Evolutionary conservation across 83 land plant genomes (phyloP).

Genomic region (Picea engelmannii): DNA sequence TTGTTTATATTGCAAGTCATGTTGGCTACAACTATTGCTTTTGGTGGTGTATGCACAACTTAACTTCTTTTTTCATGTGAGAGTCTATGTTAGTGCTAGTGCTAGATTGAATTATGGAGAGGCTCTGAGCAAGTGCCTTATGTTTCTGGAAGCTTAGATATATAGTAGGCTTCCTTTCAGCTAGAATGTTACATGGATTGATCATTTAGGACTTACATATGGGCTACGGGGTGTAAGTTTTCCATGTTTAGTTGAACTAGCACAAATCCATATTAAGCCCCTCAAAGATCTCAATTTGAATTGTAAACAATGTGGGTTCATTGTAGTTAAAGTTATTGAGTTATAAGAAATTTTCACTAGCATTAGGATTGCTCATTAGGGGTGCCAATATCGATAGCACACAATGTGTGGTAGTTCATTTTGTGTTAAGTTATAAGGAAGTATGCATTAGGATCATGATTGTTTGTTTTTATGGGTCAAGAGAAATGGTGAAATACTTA

Average conservation of each 20-base stretch:
- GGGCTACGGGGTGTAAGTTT: constrained; percentile 44
- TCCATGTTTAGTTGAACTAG: neutral
- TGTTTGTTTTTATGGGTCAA: neutral
- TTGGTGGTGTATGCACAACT: too few relatives aligned
- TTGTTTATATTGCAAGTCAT: too few relatives aligned
- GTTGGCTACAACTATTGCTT: too few relatives aligned
- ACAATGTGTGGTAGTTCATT: neutral
- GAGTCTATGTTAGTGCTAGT: too few relatives aligned
- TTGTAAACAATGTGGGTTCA: neutral
- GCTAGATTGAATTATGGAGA: too few relatives aligned
- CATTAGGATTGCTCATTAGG: neutral
- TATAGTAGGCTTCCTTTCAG: too few relatives aligned
- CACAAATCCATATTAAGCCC: neutral
- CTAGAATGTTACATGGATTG: too few relatives aligned
- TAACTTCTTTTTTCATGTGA: too few relatives aligned
- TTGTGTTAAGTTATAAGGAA: neutral
- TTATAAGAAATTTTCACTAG: neutral
- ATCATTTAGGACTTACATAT: constrained; percentile 27
- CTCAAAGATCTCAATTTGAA: neutral
- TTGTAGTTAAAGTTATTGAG: neutral
- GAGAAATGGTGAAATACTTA: too few relatives aligned
- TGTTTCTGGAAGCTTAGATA: too few relatives aligned
- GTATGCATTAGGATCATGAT: neutral
- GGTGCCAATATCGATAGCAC: neutral
- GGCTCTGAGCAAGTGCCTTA: too few relatives aligned